A percentile compares a stretch with the other conserved stretches of the same genome.
Conservation (phyloP, 352 stramenopile genomes). For the Stramenopiles sp. region DNA sequence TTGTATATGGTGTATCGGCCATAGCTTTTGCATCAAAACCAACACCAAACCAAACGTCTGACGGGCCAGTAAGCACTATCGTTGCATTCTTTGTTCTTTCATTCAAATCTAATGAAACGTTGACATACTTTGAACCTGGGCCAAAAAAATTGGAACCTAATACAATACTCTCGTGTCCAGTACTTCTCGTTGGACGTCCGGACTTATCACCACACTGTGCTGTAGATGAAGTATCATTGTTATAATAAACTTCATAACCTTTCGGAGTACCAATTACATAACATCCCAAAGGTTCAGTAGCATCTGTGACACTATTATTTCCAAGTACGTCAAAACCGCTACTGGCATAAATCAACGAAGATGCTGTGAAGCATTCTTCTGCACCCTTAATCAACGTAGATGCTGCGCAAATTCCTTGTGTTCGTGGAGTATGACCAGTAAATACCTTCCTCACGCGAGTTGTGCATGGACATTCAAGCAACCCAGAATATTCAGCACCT, state of each 20-base stretch:
- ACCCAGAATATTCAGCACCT: not conserved
- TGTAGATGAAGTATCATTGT: not conserved
- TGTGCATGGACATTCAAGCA: constrained; percentile 7
- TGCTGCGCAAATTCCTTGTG: not conserved
- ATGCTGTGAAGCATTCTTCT: not conserved
- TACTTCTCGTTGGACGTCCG: not conserved
- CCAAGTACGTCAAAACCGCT: not conserved
- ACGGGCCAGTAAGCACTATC: not conserved
- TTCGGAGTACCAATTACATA: not conserved
- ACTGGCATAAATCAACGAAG: not conserved
- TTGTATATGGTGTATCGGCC: constrained; percentile 2
- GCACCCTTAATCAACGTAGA: not conserved
- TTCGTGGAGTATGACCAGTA: not conserved
- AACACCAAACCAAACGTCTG: not conserved
- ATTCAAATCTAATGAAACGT: not conserved
- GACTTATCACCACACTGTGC: not conserved
- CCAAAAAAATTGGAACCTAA: not conserved
- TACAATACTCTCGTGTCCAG: not conserved
- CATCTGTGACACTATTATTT: not conserved
- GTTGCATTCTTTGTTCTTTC: not conserved
- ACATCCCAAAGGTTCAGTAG: not conserved
- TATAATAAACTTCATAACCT: not conserved
- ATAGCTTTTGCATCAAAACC: not conserved
- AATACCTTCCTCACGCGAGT: not conserved
- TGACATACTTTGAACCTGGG: not conserved